Base-by-base conservation (phyloP, 225 moss, liverwort and hornwort genomes). In the Bryum argenteum region DNA sequence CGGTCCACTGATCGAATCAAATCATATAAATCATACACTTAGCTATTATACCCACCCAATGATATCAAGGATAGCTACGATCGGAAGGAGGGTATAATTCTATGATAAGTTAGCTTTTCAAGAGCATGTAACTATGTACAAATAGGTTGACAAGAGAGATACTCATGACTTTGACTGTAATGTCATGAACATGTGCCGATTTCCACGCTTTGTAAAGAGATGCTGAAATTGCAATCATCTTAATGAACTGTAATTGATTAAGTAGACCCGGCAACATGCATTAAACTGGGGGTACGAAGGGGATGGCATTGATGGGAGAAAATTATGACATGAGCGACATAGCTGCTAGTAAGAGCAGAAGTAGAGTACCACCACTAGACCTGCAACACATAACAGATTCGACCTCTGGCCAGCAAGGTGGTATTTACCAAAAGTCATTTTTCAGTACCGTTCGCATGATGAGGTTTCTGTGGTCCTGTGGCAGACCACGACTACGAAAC, bases 401-500 rank as follows among this genome's bases (percentile, higher is more conserved):
- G 74, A 23, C 59, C n/a, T 63, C 63, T 48, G 48, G 39, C 39
- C 74, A 65, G 74, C 78, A 55, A 60, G 65, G 73, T 50, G 65
- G 73, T 50, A 60, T 79, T 71, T 37, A 38, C 71, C 52, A 28
- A 75, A 75, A 75, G 78, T 63, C 71, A 58, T 54, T 63, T 15
- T 63, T 24, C 66, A 44, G 53, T n/a, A 24, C 64, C 23, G 41
- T 38, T 15, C 17, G 56, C 72, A 79, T 79, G 76, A 83, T 79
- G 69, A 59, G 44, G 76, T 76, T 83, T 79, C 83, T 83, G 57
- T 82, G 69, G 83, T 48, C 22, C 65, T 83, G 47, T 68, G 71
- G 10, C 33, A 55, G 72, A 69, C 76, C 83, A 83, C 83, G 79
- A 83, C 76, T 68, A 64, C 7, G 33, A 33, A 6, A 33, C 62